Evolutionary conservation across 1,284 basidiomycete species (phyloP).

Genomic region (Austroboletus niveus): DNA sequence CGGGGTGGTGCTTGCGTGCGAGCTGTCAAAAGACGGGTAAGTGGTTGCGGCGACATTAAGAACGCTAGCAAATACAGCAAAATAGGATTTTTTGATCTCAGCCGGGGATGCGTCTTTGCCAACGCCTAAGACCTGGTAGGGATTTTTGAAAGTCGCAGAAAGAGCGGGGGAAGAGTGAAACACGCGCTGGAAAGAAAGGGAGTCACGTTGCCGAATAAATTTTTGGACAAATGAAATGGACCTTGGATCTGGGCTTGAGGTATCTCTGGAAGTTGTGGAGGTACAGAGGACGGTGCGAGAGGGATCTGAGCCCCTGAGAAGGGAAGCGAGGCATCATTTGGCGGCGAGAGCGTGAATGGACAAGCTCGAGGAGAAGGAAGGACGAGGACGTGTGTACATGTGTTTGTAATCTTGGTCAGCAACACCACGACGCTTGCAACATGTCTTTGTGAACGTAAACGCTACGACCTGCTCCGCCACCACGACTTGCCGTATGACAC

Average conservation of each 20-base stretch:
- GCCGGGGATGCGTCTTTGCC: slow-evolving; percentile 78
- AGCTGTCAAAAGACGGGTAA: slow-evolving; percentile 53
- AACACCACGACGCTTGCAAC: too few relatives aligned
- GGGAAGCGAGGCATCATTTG: slow-evolving; percentile 47
- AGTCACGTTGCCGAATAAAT: slow-evolving; percentile 13
- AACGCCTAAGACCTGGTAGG: slow-evolving; percentile 90
- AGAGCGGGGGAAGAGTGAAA: slow-evolving; percentile 69
- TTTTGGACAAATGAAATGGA: slow-evolving; percentile 10
- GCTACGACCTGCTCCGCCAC: slow-evolving; percentile 58
- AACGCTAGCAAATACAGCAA: slow-evolving; percentile 60
- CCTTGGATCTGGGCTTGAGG: slow-evolving; percentile 21
- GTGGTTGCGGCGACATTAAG: neutral
- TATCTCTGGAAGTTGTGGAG: slow-evolving; percentile 38
- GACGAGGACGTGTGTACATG: slow-evolving; percentile 8
- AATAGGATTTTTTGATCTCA: slow-evolving; percentile 98
- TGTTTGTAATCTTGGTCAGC: slow-evolving; percentile 25
- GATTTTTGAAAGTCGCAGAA: slow-evolving; percentile 72
- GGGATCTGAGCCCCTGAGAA: slow-evolving; percentile 44
- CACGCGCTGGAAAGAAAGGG: slow-evolving; percentile 49
- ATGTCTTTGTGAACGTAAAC: too few relatives aligned
- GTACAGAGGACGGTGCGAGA: slow-evolving; percentile 59
- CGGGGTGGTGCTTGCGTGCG: slow-evolving; percentile 97
- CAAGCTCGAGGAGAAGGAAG: neutral
- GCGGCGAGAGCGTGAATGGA: neutral
- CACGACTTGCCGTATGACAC: slow-evolving; percentile 94